Conservation (phyloP, 352 stramenopile genomes). For the Phytophthora tentaculata region DNA sequence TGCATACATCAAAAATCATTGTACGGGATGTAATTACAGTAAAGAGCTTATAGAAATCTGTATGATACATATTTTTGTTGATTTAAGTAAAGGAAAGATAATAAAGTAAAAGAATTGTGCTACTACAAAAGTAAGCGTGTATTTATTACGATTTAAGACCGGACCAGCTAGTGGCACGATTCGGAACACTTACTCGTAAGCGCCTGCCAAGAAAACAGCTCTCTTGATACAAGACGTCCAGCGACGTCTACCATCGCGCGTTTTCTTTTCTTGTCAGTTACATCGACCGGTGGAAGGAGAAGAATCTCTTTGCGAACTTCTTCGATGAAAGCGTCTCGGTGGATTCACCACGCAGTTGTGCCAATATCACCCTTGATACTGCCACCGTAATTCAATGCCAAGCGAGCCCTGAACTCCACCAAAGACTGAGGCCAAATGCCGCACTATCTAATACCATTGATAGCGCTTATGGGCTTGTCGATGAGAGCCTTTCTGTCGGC, state of each 20-base stretch:
- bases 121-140: neutral
- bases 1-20: too few relatives aligned
- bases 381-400: neutral
- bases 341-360: neutral
- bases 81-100: too few relatives aligned
- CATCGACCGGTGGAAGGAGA: neutral
- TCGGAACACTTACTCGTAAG: neutral
- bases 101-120: neutral
- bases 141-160: neutral
- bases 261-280: neutral
- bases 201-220: neutral
- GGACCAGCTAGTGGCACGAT: neutral
- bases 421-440: neutral
- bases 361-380: neutral
- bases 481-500: neutral
- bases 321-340: neutral
- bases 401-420: neutral
- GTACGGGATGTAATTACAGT: too few relatives aligned
- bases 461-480: neutral
- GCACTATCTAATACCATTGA: neutral
- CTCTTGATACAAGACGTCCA: neutral
- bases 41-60: too few relatives aligned
- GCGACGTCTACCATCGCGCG: neutral
- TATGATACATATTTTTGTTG: neutral
- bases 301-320: neutral